These are phyloP conservation scores for Globisporangium orthogonon DNA, from an alignment of 352 stramenopile species.

Conservation along the genomic window DNA sequence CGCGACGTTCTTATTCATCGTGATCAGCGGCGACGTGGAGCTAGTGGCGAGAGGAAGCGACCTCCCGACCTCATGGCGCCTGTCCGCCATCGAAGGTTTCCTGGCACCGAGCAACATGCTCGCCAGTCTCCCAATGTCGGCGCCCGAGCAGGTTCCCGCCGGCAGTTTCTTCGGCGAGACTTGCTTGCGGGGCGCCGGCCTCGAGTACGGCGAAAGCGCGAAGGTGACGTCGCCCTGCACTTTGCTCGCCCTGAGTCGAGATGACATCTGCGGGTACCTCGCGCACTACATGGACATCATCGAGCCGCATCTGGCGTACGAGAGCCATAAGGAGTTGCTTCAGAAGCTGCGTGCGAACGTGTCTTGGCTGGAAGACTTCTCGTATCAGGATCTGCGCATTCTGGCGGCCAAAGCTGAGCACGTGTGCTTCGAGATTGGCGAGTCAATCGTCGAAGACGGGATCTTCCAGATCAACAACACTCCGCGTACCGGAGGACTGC, in stretches of 20 bases:
- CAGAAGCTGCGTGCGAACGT: constrained; percentile 31
- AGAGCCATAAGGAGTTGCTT: constrained; percentile 45
- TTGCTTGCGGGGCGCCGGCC: constrained; percentile 22
- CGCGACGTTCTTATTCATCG: constrained; percentile 61
- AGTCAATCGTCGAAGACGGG: constrained; percentile 40
- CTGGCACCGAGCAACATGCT: background rate
- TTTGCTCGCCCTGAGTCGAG: constrained; percentile 41
- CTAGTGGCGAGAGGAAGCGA: constrained; percentile 13
- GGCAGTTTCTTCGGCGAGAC: constrained; percentile 65
- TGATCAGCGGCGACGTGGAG: constrained; percentile 43
- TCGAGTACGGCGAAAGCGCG: constrained; percentile 50
- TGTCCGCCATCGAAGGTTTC: constrained; percentile 11
- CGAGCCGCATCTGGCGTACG: constrained; percentile 43
- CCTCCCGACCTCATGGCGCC: constrained; percentile 9
- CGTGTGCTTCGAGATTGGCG: constrained; percentile 30
- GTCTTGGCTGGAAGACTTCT: constrained; percentile 30
- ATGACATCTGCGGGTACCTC: constrained; percentile 56
- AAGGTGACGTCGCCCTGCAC: constrained; percentile 24
- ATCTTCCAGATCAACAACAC: constrained; percentile 14
- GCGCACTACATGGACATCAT: constrained; percentile 67
- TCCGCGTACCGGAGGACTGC: constrained; percentile 21
- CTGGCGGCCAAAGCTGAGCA: constrained; percentile 37
- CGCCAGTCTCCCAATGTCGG: background rate
- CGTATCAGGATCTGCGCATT: constrained; percentile 50
- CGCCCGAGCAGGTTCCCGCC: constrained; percentile 26